Evolutionary conservation across 176 grass and related monocot species (phyloP), one percentile per base, ranked within the genome.

Genomic region (Ampelocalamus luodianensis): DNA sequence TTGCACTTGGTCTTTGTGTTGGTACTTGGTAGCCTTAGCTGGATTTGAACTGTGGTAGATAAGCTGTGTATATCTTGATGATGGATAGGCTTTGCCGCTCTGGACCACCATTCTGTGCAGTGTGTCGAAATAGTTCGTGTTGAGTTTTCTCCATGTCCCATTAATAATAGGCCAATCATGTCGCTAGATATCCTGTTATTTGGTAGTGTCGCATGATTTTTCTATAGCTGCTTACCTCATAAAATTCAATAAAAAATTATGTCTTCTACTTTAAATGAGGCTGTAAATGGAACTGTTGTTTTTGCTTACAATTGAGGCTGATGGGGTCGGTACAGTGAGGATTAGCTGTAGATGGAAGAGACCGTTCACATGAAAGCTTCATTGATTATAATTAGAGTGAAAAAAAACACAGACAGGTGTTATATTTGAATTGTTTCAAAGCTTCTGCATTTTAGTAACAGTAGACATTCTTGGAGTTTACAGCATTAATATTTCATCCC

Each of bases 81-180:
- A 65, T 63, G 55, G 76, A 16, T 60, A 51, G 39, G 44, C 18
- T 82, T 50, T 34, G 37, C 43, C 43, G 43, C 43, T 44, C 43
- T 44, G 43, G 29, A 65, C 48, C 58, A 78, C 48, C 66, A 82
- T 16, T 77, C 45, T 53, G 64, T 55, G 16, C 15, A 68, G 29
- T 40, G 42, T 53, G 6, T 16, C 62, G 23, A 85, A 80, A 81
- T 75, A n/a, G 24, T 70, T 80, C 34, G 13, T 78, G 16, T 59
- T 56, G 24, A 32, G 9, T 88, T 71, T 76, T 53, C 46, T n/a
- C 8, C 55, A n/a, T 45, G 65, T 26, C 77, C 20, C 44, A 71
- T 71, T 54, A 72, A 73, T 82, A 86, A 82, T 56, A 82, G 45
- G 15, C n/a, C 13, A 88, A 78, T 55, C 74, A 83, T 79, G 43